Conservation (phyloP, 192 early-diverging fungal species). For the Coemansia sp. region DNA sequence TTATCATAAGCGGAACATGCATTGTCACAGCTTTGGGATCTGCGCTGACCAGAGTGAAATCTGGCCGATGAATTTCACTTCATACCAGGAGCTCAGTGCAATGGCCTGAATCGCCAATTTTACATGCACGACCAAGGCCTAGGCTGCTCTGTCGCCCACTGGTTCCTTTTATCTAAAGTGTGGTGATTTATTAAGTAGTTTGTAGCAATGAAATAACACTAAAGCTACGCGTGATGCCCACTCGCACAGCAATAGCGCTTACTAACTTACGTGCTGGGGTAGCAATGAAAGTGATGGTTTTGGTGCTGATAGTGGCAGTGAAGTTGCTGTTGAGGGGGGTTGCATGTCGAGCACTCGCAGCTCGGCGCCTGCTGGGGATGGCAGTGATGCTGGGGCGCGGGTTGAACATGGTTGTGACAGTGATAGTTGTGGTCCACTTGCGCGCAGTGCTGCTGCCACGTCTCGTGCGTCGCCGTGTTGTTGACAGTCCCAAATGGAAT, state of each 20-base stretch:
- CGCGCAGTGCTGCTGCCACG: slow-evolving; percentile 5
- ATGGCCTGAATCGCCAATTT: no score
- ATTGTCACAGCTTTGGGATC: neutral
- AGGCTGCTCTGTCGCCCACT: neutral
- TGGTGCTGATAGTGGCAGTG: slow-evolving; percentile 2
- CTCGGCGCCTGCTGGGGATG: neutral
- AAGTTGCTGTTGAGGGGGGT: neutral
- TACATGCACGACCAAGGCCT: no score
- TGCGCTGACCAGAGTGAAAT: neutral
- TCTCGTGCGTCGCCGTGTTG: neutral
- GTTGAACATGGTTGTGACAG: neutral
- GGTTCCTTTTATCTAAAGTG: neutral
- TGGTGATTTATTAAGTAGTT: neutral
- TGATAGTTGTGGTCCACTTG: neutral
- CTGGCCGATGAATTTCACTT: neutral
- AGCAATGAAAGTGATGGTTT: neutral
- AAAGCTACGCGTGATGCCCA: neutral
- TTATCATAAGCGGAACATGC: slow-evolving; percentile 3
- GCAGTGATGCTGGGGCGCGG: neutral
- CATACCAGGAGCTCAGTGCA: neutral
- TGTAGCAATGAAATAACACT: neutral
- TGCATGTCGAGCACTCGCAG: slow-evolving; percentile 1
- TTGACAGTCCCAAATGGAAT: neutral
- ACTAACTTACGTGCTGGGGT: neutral
- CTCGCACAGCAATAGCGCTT: neutral